Evolutionary conservation across 331 rosid genomes (phyloP).

Genomic region (Dryas integrifolia): DNA sequence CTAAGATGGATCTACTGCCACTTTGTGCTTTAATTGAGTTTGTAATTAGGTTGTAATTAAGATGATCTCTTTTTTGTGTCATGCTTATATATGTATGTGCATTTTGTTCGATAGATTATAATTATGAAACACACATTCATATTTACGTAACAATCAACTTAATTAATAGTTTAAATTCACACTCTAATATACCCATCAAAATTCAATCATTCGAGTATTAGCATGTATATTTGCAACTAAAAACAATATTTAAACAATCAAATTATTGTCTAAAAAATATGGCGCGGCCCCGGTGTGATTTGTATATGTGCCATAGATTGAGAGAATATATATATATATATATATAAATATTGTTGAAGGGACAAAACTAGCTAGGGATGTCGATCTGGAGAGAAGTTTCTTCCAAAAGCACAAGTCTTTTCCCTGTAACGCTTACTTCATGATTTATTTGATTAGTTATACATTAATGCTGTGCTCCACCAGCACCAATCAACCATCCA

Average conservation of each 20-base stretch:
- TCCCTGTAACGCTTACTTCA: not conserved
- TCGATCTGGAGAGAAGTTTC: constrained; percentile 12
- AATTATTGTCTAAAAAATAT: not conserved
- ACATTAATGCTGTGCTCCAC: not conserved
- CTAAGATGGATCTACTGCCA: not conserved
- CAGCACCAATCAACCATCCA: not conserved
- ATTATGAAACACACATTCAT: no score
- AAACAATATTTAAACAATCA: constrained; percentile 1
- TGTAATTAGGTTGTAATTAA: not conserved
- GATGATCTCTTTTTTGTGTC: not conserved
- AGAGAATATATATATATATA: constrained; percentile 8
- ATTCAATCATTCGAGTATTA: constrained; percentile 9
- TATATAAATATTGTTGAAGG: not conserved
- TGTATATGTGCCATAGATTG: not conserved
- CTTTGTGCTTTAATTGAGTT: constrained; percentile 9
- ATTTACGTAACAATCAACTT: no score
- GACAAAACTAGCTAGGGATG: not conserved
- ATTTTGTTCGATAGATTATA: no score
- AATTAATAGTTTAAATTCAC: no score
- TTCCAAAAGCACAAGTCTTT: not conserved
- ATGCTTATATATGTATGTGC: no score
- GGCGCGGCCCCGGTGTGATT: not conserved
- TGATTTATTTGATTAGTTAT: constrained; percentile 1
- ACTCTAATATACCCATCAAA: not conserved
- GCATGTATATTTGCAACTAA: not conserved